Conservation (phyloP, 352 stramenopile species). For the Phytophthora nicotianae region DNA sequence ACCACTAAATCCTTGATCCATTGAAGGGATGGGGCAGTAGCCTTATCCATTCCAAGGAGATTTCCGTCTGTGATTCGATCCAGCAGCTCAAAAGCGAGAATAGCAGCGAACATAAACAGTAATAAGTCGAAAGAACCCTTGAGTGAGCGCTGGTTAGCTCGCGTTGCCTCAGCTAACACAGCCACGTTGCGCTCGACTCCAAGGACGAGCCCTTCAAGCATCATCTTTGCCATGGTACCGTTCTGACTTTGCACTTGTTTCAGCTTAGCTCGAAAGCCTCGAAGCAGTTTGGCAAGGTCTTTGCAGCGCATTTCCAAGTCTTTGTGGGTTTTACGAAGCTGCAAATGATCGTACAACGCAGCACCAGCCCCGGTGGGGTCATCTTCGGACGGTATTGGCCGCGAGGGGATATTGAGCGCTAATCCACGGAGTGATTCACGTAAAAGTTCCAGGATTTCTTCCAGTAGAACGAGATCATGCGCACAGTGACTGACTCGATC, state of each 20-base stretch:
- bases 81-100: slow-evolving; percentile 94
- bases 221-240: slow-evolving; percentile 74
- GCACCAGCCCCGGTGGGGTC: slow-evolving; percentile 78
- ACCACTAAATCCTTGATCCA: slow-evolving; percentile 63
- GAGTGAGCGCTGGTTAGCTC: slow-evolving; percentile 73
- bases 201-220: slow-evolving; percentile 67
- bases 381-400: slow-evolving; percentile 66
- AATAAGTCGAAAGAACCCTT: slow-evolving; percentile 87
- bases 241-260: slow-evolving; percentile 87
- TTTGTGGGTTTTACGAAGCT: slow-evolving; percentile 84
- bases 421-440: slow-evolving; percentile 93
- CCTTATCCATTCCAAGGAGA: slow-evolving; percentile 75
- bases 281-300: slow-evolving; percentile 93
- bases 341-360: slow-evolving; percentile 93
- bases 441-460: slow-evolving; percentile 96
- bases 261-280: slow-evolving; percentile 90
- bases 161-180: slow-evolving; percentile 56
- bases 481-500: slow-evolving; percentile 91
- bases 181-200: slow-evolving; percentile 68
- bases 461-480: slow-evolving; percentile 95
- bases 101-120: slow-evolving; percentile 91
- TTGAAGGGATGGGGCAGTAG: slow-evolving; percentile 42
- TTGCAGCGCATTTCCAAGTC: slow-evolving; percentile 91
- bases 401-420: slow-evolving; percentile 70
- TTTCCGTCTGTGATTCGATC: slow-evolving; percentile 95